Percentiles rank a stretch among this genome's conserved stretches.
phyloP scores from a whole-genome alignment of 1,284 basidiomycete species.

The Microbotryomycetes sp. region DNA sequence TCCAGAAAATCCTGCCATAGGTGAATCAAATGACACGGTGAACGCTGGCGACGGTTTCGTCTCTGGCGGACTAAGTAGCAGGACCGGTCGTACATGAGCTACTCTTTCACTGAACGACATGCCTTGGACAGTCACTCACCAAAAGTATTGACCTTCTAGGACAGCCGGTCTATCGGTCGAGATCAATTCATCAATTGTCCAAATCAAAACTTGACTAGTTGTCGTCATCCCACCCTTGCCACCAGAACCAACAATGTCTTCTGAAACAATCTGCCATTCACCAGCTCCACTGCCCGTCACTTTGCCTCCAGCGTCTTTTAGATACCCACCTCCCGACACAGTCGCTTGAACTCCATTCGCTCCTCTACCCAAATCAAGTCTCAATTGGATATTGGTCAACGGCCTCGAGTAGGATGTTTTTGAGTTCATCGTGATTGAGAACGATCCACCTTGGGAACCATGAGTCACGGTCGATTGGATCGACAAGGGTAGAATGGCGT shows the following conservation, averaged over 20 bases:
- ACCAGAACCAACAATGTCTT: background rate
- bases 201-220: constrained; percentile 8
- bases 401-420: constrained; percentile 7
- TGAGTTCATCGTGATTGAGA: constrained; percentile 19
- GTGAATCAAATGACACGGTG: constrained; percentile 20
- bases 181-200: constrained; percentile 12
- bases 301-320: constrained; percentile 11
- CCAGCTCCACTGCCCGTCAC: constrained; percentile 21
- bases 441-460: constrained; percentile 18
- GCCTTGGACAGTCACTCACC: background rate
- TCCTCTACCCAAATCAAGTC: constrained; percentile 18
- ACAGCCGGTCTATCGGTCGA: constrained; percentile 21
- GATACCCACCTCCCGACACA: constrained; percentile 6
- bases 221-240: background rate
- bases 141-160: constrained; percentile 16
- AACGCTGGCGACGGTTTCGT: constrained; percentile 1
- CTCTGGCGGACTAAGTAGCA: constrained; percentile 12
- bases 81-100: too few species aligned
- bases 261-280: constrained; percentile 14
- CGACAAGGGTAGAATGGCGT: constrained; percentile 25
- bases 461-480: constrained; percentile 15
- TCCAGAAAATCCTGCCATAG: constrained; percentile 19
- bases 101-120: too few species aligned
- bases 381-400: constrained; percentile 13
- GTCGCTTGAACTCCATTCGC: constrained; percentile 9